phyloP scores from a whole-genome alignment of 2,329 filamentous ascomycete genomes.

The Cladosporium halotolerans region DNA sequence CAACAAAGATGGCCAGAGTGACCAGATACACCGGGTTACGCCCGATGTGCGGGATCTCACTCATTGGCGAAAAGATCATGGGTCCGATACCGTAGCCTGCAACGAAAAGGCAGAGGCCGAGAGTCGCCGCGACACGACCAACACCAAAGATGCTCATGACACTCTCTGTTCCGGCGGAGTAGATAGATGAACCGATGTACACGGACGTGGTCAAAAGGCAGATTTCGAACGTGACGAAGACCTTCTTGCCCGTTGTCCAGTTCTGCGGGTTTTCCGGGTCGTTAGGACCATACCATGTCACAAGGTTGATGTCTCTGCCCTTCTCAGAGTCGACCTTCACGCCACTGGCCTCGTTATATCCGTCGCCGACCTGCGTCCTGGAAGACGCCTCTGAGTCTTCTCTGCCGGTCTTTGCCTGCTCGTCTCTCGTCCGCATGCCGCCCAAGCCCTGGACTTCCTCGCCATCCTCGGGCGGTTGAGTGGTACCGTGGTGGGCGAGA shows the following conservation, averaged over 20 bases:
- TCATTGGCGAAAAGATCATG: conserved; percentile 39
- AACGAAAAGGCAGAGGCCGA: conserved; percentile 47
- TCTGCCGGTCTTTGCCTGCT: conserved; percentile 5
- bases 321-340: conserved; percentile 47
- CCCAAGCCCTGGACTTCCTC: conserved; percentile 21
- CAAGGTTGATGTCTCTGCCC: conserved; percentile 43
- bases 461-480: conserved; percentile 30
- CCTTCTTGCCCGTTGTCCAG: conserved; percentile 34
- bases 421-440: conserved; percentile 24
- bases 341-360: conserved; percentile 36
- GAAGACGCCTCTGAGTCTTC: conserved; percentile 19
- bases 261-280: conserved; percentile 35
- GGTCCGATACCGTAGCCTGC: conserved; percentile 44
- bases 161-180: conserved; percentile 37
- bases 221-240: conserved; percentile 39
- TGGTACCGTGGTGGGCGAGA: conserved; percentile 41
- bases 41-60: conserved; percentile 44
- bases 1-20: conserved; percentile 42
- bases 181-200: conserved; percentile 48
- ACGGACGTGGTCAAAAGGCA: conserved; percentile 44
- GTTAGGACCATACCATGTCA: conserved; percentile 46
- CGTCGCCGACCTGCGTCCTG: conserved; percentile 19
- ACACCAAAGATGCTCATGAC: conserved; percentile 41
- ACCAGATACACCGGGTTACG: conserved; percentile 43
- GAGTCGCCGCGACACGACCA: conserved; percentile 35